A percentile compares a stretch with the other conserved stretches of the same genome.
These are phyloP conservation scores for Cicer arietinum DNA, from an alignment of 306 rosid species.

Conservation along the genomic window DNA sequence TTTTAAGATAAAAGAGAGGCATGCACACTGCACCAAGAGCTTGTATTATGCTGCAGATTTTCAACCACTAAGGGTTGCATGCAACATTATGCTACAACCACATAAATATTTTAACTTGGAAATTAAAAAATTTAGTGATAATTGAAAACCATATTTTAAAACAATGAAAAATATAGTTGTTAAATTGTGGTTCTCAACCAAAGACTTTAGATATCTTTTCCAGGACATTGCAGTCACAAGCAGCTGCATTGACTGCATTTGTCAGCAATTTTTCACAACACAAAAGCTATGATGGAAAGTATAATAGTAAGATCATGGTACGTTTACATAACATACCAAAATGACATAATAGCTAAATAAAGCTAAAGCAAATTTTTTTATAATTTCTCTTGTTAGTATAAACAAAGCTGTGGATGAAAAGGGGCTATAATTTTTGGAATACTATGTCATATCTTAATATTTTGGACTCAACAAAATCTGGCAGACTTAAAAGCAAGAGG, in stretches of 20 bases:
- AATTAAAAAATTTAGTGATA: not conserved
- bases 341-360: not conserved
- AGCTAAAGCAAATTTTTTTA: not conserved
- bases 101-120: slow-evolving; percentile 31
- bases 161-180: no score
- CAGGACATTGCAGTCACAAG: no score
- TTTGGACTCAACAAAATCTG: slow-evolving; percentile 55
- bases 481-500: slow-evolving; percentile 68
- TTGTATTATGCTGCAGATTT: not conserved
- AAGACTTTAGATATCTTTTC: no score
- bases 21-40: slow-evolving; percentile 21
- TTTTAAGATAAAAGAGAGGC: slow-evolving; percentile 16
- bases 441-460: not conserved
- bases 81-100: slow-evolving; percentile 37
- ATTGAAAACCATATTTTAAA: not conserved
- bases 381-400: slow-evolving; percentile 29
- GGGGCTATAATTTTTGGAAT: slow-evolving; percentile 10
- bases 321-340: slow-evolving; percentile 5
- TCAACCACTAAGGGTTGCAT: not conserved
- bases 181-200: no score
- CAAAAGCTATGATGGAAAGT: not conserved
- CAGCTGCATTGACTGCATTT: no score
- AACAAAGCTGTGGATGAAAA: slow-evolving; percentile 16
- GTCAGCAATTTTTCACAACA: not conserved
- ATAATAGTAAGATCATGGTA: not conserved